Evolutionary conservation across 306 rosid genomes (phyloP), one percentile per base, ranked within the genome.

Genomic region (Dalbergia cochinchinensis): DNA sequence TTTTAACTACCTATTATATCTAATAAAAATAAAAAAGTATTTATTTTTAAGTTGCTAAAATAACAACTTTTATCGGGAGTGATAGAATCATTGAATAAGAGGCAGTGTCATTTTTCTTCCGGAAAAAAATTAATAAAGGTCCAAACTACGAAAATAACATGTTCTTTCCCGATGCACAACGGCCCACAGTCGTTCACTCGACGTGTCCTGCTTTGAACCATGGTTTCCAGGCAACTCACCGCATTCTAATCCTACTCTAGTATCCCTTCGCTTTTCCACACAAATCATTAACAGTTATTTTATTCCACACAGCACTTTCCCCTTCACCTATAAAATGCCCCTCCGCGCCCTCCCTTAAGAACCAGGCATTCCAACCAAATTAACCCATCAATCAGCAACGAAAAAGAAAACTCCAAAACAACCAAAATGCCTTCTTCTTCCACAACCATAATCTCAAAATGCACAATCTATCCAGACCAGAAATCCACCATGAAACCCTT

Each of bases 361-460:
- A 69, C 68, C 67, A 77, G 41, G 31, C 76, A 71, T 0, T 33
- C 16, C 10, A 3, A 60, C 2, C 66, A 47, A 44, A 44, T 44
- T 44, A 8, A 44, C 50, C 50, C 12, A 44, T 26, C 31, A 26
- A 44, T 26, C 31, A 26, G 3, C 31, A 26, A 26, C 31, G 1
- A 44, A 7, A 44, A 44, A 26, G 3, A 26, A 26, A 26, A 26
- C 1, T 0, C 41, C 41, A 37, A 37, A 6, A 62, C 1, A 22
- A 6, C 20, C 18, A 89, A 75, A 77, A 94, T 94, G 98, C 98
- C 98, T 91, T 85, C 89, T 4, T 87, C 94, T 37, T 85, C 92
- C 4, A 88, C 88, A 5, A 83, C 86, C 34, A 11, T 89, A 15
- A 59, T 92, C 22, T 94, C 97, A 11, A 86, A 86, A 85, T 91